A percentile compares a stretch with the other conserved stretches of the same genome.
Conservation (phyloP, 441 rosid species). For the Gossypium aridum region DNA sequence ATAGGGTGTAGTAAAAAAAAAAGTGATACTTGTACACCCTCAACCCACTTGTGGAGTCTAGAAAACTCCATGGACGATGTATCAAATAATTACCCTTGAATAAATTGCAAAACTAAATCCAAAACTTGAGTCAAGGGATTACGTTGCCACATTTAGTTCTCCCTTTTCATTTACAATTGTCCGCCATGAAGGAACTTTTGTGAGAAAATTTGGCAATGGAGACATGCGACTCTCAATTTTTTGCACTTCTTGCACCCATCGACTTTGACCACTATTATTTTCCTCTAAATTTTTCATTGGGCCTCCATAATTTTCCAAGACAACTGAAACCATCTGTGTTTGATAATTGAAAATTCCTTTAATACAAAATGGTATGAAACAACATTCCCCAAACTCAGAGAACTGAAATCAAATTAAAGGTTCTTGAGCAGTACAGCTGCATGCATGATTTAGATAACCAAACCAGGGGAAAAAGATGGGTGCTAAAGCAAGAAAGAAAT, state of each 20-base stretch:
- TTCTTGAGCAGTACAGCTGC: background rate
- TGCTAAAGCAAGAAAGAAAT: background rate
- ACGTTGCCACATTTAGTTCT: slow-evolving; percentile 66
- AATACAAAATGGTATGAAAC: slow-evolving; percentile 3
- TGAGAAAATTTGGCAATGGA: slow-evolving; percentile 32
- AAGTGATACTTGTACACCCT: background rate
- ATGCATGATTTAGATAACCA: background rate
- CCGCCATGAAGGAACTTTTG: slow-evolving; percentile 69
- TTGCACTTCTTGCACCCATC: slow-evolving; percentile 74
- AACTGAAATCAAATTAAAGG: background rate
- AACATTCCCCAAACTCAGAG: background rate
- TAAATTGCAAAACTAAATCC: slow-evolving; percentile 4
- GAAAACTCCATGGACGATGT: background rate
- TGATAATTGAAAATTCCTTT: slow-evolving; percentile 8
- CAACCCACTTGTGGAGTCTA: background rate
- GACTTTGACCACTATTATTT: slow-evolving; percentile 41
- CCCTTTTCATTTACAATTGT: slow-evolving; percentile 69
- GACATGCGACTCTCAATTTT: slow-evolving; percentile 56
- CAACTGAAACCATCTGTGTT: slow-evolving; percentile 74
- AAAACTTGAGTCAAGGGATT: slow-evolving; percentile 30
- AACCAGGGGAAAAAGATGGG: background rate
- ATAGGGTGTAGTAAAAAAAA: background rate
- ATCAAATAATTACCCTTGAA: background rate
- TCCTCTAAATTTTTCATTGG: slow-evolving; percentile 31
- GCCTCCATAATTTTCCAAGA: slow-evolving; percentile 74